Base-by-base conservation (phyloP, 495 filamentous ascomycete species). In the Xylaria curta region DNA sequence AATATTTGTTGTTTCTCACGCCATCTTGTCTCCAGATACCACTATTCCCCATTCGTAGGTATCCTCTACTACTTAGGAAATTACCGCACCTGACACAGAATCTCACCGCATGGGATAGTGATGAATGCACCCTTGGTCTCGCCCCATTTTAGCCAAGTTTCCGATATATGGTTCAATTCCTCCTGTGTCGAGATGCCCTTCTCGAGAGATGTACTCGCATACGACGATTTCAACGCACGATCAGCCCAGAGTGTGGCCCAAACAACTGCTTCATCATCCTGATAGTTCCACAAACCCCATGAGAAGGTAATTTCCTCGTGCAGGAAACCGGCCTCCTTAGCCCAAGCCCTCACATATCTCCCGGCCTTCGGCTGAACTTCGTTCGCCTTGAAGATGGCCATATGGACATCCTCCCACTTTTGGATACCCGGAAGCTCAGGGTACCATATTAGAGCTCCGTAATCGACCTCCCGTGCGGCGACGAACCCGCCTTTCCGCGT, bases 321-420 rank as follows among this genome's bases (percentile, higher is more conserved):
- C 33, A 51, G 63, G 66, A 88, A 81, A 0, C 87, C 88, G 19
- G 86, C 87, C 76, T 82, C 69, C 62, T 78, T 75, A 9, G 87
- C 88, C 82, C 86, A 87, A 10, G 79, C 81, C 71, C 85, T 83
- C 56, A 89, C 61, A 66, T 81, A 76, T 12, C 85, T 80, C 3
- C 86, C 87, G 13, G 85, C 86, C 78, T 85, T 81, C 19, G 85
- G 85, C 73, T 86, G 81, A 9, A 79, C 84, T 6, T 85, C 85
- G 73, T 85, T 83, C 10, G 67, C 54, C 51, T 78, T 73, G 36
- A 81, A 82, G 9, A 85, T 76, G 6, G 71, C 74, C 61, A 79
- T 71, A 76, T 84, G 85, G 15, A 86, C 56, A 9, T 77, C 73
- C 62, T 77, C 73, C 82, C 82, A 89, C 13, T 81, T 70, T 4